Base-by-base conservation (phyloP, 148 eudicot species). In the Vaccinium myrtillus region DNA sequence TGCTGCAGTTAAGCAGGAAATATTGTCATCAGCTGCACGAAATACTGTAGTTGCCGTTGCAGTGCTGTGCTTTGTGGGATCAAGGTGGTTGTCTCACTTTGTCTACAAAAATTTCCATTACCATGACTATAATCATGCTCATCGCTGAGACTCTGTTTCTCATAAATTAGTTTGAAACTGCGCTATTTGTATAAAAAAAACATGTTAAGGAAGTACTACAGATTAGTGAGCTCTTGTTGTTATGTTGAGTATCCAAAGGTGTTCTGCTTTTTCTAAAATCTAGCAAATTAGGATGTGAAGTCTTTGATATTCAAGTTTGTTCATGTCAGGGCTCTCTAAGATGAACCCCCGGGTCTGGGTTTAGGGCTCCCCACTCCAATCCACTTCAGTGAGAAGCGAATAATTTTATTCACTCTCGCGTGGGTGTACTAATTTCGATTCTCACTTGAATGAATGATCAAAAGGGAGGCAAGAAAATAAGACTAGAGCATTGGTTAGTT, bases 71-170 rank as follows among this genome's bases (percentile, higher is more conserved):
- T 93, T 95, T 86, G 88, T 91, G 75, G 95, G 90, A 80, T 95
- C 98, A 16, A 95, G 86, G 83, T 92, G 94, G 94, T 70, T 95
- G 88, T 90, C 95, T 49, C 91, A 90, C 84, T 93, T 91, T 84
- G 90, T 93, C 36, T 91, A 91, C 97, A 92, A 93, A 84, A 91
- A 88, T 50, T 95, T 92, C 90, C 92, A 87, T 71, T 95, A 58
- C 86, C 98, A 95, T 83, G 98, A 95, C 89, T 95, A 95, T 82
- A 88, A 87, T 86, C 98, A 94, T 86, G 94, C 95, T 71, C 80
- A 84, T 58, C 69, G 54, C 81, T 92, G 82, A 91, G 56, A 48
- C 56, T 48, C n/a, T 15, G 48, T 36, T 36, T 15, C 19, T 39
- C 19, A 39, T 73, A 73, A 19, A 39, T 5, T 73, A 73, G 5